Conservation (phyloP, 1,284 basidiomycete species). For the Cutaneotrichosporon sp. region DNA sequence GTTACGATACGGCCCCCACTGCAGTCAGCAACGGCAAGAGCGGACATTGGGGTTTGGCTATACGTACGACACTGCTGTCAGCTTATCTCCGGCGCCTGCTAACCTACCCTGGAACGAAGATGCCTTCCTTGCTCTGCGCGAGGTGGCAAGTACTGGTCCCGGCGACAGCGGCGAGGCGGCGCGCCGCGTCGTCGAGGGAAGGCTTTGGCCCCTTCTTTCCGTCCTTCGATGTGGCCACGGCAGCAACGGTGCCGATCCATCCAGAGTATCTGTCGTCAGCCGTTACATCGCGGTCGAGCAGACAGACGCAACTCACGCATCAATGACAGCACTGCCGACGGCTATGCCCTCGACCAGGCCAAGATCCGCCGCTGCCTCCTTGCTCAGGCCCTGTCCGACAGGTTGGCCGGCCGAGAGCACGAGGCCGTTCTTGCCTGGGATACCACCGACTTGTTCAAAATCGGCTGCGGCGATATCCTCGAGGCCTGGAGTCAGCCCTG, state of each 20-base stretch:
- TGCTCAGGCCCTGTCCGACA: constrained; percentile 76
- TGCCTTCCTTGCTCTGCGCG: constrained; percentile 70
- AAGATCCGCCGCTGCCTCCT: constrained; percentile 73
- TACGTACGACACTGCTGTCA: constrained; percentile 27
- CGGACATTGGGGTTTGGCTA: too few relatives aligned
- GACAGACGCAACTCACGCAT: constrained; percentile 60
- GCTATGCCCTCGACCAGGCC: constrained; percentile 84
- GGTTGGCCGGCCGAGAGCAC: constrained; percentile 89
- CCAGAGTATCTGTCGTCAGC: constrained; percentile 70
- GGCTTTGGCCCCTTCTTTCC: constrained; percentile 49
- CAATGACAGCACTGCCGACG: constrained; percentile 90
- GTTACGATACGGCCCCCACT: constrained; percentile 88
- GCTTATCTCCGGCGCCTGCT: not conserved
- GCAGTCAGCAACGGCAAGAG: not conserved
- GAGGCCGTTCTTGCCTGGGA: constrained; percentile 56
- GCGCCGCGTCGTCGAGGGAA: constrained; percentile 65
- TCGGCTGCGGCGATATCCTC: constrained; percentile 52
- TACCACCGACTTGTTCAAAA: constrained; percentile 73
- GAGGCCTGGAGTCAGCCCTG: constrained; percentile 22
- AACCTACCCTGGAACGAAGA: constrained; percentile 71
- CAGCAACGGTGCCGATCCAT: constrained; percentile 96
- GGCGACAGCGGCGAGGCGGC: constrained; percentile 85
- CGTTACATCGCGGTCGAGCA: too few relatives aligned
- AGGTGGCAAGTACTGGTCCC: constrained; percentile 96
- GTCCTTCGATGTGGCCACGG: constrained; percentile 60